Evolutionary conservation across 352 stramenopile genomes (phyloP), one percentile per base, ranked within the genome.

Genomic region (Aphanomyces invadans): DNA sequence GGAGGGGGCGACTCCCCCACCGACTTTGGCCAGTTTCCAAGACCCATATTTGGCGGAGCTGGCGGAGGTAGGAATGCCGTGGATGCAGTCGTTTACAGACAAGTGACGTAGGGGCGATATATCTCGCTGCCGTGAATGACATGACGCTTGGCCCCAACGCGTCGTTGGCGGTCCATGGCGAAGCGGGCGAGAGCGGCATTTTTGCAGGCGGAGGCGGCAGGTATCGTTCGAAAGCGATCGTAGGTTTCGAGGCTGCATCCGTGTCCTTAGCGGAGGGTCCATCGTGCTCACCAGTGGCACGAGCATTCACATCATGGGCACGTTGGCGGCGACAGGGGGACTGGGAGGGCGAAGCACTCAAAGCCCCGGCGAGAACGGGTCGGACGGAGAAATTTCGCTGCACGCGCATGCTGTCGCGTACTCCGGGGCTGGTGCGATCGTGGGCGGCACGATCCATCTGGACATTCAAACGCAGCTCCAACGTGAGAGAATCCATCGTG

Each of bases 101-200:
- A n/a, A n/a, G n/a, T n/a, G n/a, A n/a, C n/a, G n/a, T 67, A 67
- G 60, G 86, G 19, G 87, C 86, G 0, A 82, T 95, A 36, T 82
- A 91, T 69, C 72, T 99, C 5, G 80, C 89, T 3, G 93, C 95
- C 1, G 68, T 96, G 4, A 99, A 98, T 71, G 96, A 99, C 68
- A 86, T 99, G 19, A 71, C 94, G 3, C 76, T 99, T 5, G 92
- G 90, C 0, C 69, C 71, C 0, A 88, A 87, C 64, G 84, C 76
- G 12, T 73, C 74, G 19, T 75, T 99, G 39, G 77, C 71, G 21
- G 89, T 90, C 0, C 89, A 97, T 69, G 87, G 87, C 44, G 82
- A 83, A 0, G 62, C 74, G 1, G 88, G 81, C 2, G 75, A 85
- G 60, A 73, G 88, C 52, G 7, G 48, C 17, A 26, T 74, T 45